These are phyloP conservation scores for Verticillium zaregamsianum DNA, from an alignment of 2,329 filamentous ascomycete genomes.

Conservation along the genomic window DNA sequence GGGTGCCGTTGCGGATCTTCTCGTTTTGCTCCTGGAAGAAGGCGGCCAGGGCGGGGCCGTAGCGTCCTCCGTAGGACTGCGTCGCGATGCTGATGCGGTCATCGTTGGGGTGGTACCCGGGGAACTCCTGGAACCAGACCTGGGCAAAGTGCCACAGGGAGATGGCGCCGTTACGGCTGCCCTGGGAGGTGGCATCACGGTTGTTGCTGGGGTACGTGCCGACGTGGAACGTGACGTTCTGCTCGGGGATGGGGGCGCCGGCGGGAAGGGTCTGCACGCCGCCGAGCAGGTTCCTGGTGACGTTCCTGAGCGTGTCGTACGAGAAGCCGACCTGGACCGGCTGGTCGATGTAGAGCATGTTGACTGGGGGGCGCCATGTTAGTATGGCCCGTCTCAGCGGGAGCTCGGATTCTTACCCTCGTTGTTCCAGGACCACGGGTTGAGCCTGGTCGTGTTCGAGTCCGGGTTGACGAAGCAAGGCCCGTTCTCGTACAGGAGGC, in stretches of 20 bases:
- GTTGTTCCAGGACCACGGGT: slow-evolving; percentile 59
- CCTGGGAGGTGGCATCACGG: slow-evolving; percentile 33
- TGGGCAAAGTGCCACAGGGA: slow-evolving; percentile 19
- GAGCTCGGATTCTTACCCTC: slow-evolving; percentile 21
- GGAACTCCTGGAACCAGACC: slow-evolving; percentile 60
- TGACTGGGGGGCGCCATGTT: slow-evolving; percentile 4
- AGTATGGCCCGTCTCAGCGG: no score
- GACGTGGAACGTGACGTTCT: slow-evolving; percentile 19
- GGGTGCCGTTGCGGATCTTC: slow-evolving; percentile 37
- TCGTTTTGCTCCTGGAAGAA: slow-evolving; percentile 55
- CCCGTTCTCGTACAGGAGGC: slow-evolving; percentile 48
- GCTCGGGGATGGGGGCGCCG: slow-evolving; percentile 6
- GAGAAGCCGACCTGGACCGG: slow-evolving; percentile 16
- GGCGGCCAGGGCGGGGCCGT: slow-evolving; percentile 51
- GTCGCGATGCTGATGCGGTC: slow-evolving; percentile 44
- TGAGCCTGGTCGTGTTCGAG: slow-evolving; percentile 42
- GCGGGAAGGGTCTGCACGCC: slow-evolving; percentile 6
- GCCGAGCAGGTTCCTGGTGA: slow-evolving; percentile 12
- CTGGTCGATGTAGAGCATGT: slow-evolving; percentile 18
- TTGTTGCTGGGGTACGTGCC: slow-evolving; percentile 28
- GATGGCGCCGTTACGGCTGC: slow-evolving; percentile 36
- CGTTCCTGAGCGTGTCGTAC: slow-evolving; percentile 14
- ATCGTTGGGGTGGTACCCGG: slow-evolving; percentile 54
- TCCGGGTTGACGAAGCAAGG: slow-evolving; percentile 48
- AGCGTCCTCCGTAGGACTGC: slow-evolving; percentile 55